Base-by-base conservation (phyloP, 192 early-diverging fungal genomes). In the Mycoemilia scoparia region DNA sequence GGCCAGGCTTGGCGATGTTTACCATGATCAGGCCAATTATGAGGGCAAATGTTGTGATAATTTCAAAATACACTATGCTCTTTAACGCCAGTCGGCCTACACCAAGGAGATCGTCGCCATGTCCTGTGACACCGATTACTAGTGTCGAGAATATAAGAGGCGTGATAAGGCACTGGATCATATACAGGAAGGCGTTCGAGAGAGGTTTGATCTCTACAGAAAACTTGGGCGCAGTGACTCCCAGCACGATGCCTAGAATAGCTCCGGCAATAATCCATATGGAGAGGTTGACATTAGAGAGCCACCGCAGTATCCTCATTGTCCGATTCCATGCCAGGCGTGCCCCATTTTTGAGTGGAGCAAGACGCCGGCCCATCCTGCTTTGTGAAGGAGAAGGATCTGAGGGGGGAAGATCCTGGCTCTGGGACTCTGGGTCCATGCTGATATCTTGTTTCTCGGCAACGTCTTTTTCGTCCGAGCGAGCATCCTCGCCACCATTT, bases 41-140 rank as follows among this genome's bases (percentile, higher is more conserved):
- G 10, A 79, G 45, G 12, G 75, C 76, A 37, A 79, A 52, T 1
- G 67, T 74, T 10, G 76, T 69, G 42, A 67, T 49, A 1, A 70
- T 37, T 30, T 73, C 64, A 52, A 79, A 82, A 50, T 82, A 80
- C 24, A 67, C 43, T 24, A 82, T 66, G 0, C 72, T 55, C 54
- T 81, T 80, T 42, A 79, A 9, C 12, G 69, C 77, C 6, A 82
- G 44, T 2, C 64, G 54, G 22, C 74, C 77, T 21, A 82, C 50
- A 30, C 53, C 43, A 12, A 36, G 42, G 15, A 76, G 49, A 41
- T 79, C 71, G 43, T 74, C 69, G 16, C 59, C 62, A 34, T 82
- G 76, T n/a, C 73, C 69, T n/a, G 74, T 73, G 46, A 79, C 79
- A 32, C 72, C 78, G 28, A 71, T 73, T 17, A 79, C 69, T 2